Conservation (phyloP, 306 rosid genomes). For the Comarum palustre region DNA sequence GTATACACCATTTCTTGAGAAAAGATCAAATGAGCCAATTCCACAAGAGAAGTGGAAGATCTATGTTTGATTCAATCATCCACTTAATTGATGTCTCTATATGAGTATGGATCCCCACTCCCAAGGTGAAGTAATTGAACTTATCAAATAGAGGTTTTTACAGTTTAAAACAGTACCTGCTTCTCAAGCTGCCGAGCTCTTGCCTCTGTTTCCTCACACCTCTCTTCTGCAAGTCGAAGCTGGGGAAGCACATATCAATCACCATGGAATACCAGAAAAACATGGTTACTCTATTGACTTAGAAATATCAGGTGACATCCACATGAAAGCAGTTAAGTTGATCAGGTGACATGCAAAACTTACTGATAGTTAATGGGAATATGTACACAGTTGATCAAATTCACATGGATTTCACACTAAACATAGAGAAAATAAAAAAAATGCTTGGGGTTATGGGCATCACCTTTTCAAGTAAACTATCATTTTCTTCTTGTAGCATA, state of each 20-base stretch:
- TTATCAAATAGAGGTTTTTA: background rate
- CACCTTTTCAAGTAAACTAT: constrained; percentile 80
- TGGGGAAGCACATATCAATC: constrained; percentile 63
- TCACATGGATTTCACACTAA: constrained; percentile 18
- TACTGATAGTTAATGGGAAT: constrained; percentile 10
- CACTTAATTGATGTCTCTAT: background rate
- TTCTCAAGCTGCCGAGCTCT: constrained; percentile 86
- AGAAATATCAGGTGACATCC: background rate
- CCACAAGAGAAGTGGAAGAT: background rate
- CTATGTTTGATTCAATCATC: background rate
- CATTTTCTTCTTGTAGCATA: constrained; percentile 95
- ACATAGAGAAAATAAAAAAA: constrained; percentile 12
- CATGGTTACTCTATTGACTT: background rate
- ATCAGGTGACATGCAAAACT: constrained; percentile 16
- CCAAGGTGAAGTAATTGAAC: background rate
- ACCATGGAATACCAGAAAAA: constrained; percentile 31
- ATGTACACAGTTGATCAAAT: constrained; percentile 11
- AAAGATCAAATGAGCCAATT: background rate
- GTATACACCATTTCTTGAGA: background rate
- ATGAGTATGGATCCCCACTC: no score
- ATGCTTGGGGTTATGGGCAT: constrained; percentile 35
- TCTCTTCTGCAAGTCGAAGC: constrained; percentile 95
- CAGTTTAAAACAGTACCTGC: constrained; percentile 52
- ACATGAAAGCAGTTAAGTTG: constrained; percentile 5
- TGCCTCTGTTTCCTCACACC: constrained; percentile 80